Conservation (phyloP, 192 early-diverging fungal genomes). For the Coemansia sp. region DNA sequence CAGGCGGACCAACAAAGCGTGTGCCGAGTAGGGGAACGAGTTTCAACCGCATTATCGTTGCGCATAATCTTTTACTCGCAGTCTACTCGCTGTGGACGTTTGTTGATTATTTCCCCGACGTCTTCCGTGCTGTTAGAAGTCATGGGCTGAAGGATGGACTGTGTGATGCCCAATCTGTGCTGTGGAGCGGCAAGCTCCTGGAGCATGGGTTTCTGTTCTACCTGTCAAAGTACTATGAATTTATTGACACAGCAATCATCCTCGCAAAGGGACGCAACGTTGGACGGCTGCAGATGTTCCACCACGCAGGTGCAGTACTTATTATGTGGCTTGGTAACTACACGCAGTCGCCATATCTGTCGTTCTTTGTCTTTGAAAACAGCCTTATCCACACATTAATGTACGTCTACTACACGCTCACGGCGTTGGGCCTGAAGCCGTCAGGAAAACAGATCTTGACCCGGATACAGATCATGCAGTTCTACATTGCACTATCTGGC, state of each 20-base stretch:
- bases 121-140: constrained; percentile 57
- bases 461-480: constrained; percentile 80
- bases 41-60: constrained; percentile 75
- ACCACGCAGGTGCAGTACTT: constrained; percentile 84
- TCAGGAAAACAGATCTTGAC: constrained; percentile 83
- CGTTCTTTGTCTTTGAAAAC: constrained; percentile 83
- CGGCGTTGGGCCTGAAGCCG: constrained; percentile 70
- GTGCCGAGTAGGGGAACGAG: constrained; percentile 5
- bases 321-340: constrained; percentile 85
- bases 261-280: constrained; percentile 70
- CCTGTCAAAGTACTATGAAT: constrained; percentile 86
- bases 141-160: constrained; percentile 63
- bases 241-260: constrained; percentile 85
- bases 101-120: constrained; percentile 58
- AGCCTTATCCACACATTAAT: constrained; percentile 87
- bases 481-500: constrained; percentile 67
- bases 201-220: constrained; percentile 86
- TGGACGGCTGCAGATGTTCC: constrained; percentile 80
- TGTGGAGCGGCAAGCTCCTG: constrained; percentile 69
- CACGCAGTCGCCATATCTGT: constrained; percentile 73
- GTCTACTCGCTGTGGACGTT: constrained; percentile 77
- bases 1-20: neutral
- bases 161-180: constrained; percentile 62
- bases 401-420: constrained; percentile 83
- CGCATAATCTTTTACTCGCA: constrained; percentile 72